Base-by-base conservation (phyloP, 257 asterid genomes). In the Jaltomata sinuosa region DNA sequence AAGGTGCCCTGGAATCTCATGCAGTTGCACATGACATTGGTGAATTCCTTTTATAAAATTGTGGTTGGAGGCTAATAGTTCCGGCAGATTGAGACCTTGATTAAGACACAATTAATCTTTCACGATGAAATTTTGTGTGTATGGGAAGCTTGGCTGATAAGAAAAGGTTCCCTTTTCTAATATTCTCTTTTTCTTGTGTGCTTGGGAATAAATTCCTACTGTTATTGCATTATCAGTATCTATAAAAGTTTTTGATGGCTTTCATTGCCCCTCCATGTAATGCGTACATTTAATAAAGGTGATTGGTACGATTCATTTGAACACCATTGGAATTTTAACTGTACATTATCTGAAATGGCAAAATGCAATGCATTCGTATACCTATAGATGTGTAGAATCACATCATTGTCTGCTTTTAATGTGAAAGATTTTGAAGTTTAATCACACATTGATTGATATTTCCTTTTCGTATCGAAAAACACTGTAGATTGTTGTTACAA, bases 191-290 rank as follows among this genome's bases (percentile, higher is more conserved):
- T 83, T 89, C 91, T 88, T 85, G 87, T 87, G 88, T 85, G 87
- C 93, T 87, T 91, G 89, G 89, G 97, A 94, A 94, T 91, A 91
- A 89, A 89, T 93, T 91, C 97, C 89, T 83, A 27, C 83, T 88
- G 68, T 86, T 82, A 62, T 86, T 87, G 92, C 93, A 90, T 86
- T 88, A 83, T 89, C 92, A 86, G 91, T 85, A 89, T 93, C 94
- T 85, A 74, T 67, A 81, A 88, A 91, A 85, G 87, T 88, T 36
- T 27, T 83, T 82, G 85, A 82, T 68, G 50, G 78, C 82, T 80
- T 22, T 86, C 83, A 62, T 83, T 72, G 84, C 64, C 81, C 65
- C 83, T 55, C 50, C 49, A 2, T 82, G 78, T 87, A 83, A 81
- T 90, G 85, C 85, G 79, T 82, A 89, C 82, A 87, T 84, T 84